phyloP scores from a whole-genome alignment of 2,329 filamentous ascomycete species.

The Acrocalymma vagum region DNA sequence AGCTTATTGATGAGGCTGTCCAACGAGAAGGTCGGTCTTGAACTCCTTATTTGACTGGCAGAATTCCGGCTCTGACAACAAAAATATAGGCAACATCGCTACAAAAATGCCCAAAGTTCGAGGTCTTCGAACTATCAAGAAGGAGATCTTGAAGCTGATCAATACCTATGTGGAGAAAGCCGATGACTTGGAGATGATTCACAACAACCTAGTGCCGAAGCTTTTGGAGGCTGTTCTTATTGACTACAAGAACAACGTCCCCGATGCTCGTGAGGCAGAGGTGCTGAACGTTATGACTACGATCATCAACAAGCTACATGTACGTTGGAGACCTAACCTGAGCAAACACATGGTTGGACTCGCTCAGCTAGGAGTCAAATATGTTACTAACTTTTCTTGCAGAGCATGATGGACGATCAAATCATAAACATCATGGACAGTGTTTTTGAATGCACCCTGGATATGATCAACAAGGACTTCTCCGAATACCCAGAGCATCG shows the following conservation, averaged over 20 bases:
- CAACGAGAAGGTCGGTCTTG: slow-evolving; percentile 75
- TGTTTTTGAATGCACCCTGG: slow-evolving; percentile 96
- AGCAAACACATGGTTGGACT: slow-evolving; percentile 59
- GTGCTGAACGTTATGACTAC: slow-evolving; percentile 98
- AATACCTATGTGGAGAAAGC: slow-evolving; percentile 98
- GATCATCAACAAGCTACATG: slow-evolving; percentile 94
- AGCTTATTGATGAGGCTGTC: slow-evolving; percentile 93
- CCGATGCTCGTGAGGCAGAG: slow-evolving; percentile 94
- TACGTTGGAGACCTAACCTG: slow-evolving; percentile 69
- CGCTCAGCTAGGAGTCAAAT: slow-evolving; percentile 23
- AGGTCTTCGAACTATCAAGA: slow-evolving; percentile 96
- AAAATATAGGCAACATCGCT: slow-evolving; percentile 76
- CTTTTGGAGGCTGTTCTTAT: slow-evolving; percentile 91
- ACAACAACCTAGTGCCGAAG: slow-evolving; percentile 93
- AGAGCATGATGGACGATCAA: slow-evolving; percentile 97
- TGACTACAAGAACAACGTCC: slow-evolving; percentile 97
- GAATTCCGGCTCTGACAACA: no score
- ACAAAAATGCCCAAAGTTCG: slow-evolving; percentile 98
- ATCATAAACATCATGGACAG: slow-evolving; percentile 98
- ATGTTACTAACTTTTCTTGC: slow-evolving; percentile 29
- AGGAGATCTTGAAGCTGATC: slow-evolving; percentile 97
- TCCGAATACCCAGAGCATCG: slow-evolving; percentile 98
- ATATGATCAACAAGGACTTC: slow-evolving; percentile 99
- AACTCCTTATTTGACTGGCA: neutral
- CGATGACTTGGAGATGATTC: slow-evolving; percentile 92